Base-by-base conservation (phyloP, 225 moss, liverwort and hornwort genomes). In the Takakia lepidozioides region DNA sequence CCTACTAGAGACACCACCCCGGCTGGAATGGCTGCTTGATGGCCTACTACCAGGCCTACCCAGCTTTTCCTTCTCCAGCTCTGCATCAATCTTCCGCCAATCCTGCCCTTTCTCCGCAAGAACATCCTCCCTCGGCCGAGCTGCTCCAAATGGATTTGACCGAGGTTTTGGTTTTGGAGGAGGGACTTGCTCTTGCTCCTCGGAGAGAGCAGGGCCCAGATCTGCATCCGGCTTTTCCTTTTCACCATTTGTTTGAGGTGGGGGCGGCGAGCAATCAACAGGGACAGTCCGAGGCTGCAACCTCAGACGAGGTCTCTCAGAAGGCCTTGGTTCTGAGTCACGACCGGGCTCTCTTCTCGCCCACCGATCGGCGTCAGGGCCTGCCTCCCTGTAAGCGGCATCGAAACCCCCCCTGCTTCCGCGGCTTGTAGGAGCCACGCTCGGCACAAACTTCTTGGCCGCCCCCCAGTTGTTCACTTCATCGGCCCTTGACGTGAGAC, bases 101-200 rank as follows among this genome's bases (percentile, higher is more conserved):
- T 95, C 93, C 74, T 89, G 89, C 2, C 93, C 93, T 51, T 95
- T 95, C 79, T 86, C 89, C 11, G 93, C 89, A 61, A 95, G 62
- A 34, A 95, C 84, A 58, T 95, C 93, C 72, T 95, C 93, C 48
- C 93, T 73, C 2, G 93, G 93, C 10, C 93, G 51, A 0, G 93
- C 93, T 4, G 56, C 52, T 18, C 93, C 93, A 43, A 95, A 95
- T 7, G 89, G 89, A 5, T 86, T 90, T 7, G 71, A 58, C 3
- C 87, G 84, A 10, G 77, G 82, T 63, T 61, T 87, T 5, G 84
- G 79, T 50, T 75, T 87, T 20, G 69, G 64, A 0, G 67, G 72
- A 1, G 82, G 74, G 19, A 67, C 63, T 6, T 71, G 60, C 52
- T 61, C 57, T 5, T 51, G 55, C 3, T 62, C 62, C 21, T 75